Evolutionary conservation across 2,329 filamentous ascomycete species (phyloP).

Genomic region (Xylariaceae sp.): DNA sequence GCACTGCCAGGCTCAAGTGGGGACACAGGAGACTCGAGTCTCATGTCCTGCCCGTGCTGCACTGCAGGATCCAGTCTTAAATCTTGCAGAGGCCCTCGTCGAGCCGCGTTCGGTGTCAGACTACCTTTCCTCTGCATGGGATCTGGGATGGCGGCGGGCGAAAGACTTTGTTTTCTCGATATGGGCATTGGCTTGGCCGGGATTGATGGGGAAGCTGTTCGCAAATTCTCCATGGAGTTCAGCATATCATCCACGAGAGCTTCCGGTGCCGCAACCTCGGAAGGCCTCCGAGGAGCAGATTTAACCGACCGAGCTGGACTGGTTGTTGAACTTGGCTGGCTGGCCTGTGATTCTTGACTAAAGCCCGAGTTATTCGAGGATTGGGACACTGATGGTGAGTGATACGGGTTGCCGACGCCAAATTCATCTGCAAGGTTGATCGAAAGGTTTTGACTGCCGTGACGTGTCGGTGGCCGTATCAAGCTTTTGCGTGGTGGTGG

Average conservation of each 20-base stretch:
- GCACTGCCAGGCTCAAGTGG: slow-evolving; percentile 20
- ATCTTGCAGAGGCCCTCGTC: slow-evolving; percentile 16
- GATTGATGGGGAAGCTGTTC: slow-evolving; percentile 1
- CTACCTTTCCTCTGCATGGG: slow-evolving; percentile 14
- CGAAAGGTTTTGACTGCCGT: slow-evolving; percentile 37
- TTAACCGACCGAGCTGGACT: slow-evolving; percentile 49
- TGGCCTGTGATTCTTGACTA: slow-evolving; percentile 47
- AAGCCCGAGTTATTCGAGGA: slow-evolving; percentile 63
- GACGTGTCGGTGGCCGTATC: slow-evolving; percentile 41
- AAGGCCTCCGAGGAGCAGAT: slow-evolving; percentile 36
- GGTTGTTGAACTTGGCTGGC: slow-evolving; percentile 61
- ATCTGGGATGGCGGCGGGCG: slow-evolving; percentile 16
- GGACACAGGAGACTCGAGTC: slow-evolving; percentile 22
- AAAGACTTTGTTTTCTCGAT: slow-evolving; percentile 23
- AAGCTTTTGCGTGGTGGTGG: slow-evolving; percentile 53
- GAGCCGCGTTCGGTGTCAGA: slow-evolving; percentile 4
- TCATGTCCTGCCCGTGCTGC: slow-evolving; percentile 16
- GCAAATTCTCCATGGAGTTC: slow-evolving; percentile 45
- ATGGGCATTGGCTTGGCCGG: slow-evolving; percentile 16
- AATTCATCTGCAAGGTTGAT: slow-evolving; percentile 61
- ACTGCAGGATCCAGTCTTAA: slow-evolving; percentile 33
- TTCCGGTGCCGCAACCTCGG: slow-evolving; percentile 44
- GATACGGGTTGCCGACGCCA: slow-evolving; percentile 61
- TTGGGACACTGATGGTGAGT: slow-evolving; percentile 61
- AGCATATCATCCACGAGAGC: slow-evolving; percentile 55